A percentile compares a stretch with the other conserved stretches of the same genome.
Conservation (phyloP, 1,139 yeast genomes). For the Fermentozyma sake region DNA sequence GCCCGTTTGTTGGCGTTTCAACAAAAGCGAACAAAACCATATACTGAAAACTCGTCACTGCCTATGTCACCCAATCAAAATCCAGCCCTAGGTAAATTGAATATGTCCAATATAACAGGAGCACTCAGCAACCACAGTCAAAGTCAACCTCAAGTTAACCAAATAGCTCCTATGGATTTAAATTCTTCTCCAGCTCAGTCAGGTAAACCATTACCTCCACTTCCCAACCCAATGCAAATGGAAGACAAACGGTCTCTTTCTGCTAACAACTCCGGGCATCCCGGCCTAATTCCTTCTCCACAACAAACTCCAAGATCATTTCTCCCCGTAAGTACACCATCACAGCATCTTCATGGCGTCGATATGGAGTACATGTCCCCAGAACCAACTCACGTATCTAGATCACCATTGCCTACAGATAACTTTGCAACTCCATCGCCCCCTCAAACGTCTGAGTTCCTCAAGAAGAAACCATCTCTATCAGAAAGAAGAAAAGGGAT, state of each 20-base stretch:
- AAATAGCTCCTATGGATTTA: slow-evolving; percentile 2
- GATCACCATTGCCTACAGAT: too few species aligned
- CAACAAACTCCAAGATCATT: too few species aligned
- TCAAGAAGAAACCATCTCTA: slow-evolving; percentile 44
- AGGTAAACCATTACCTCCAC: slow-evolving; percentile 29
- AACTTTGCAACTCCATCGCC: slow-evolving; percentile 1
- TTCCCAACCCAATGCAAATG: slow-evolving; percentile 20
- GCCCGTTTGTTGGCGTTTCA: slow-evolving; percentile 75
- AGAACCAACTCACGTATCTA: neutral
- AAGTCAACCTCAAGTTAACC: too few species aligned
- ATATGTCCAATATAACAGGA: too few species aligned
- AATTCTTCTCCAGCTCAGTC: slow-evolving; percentile 7
- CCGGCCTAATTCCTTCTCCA: slow-evolving; percentile 15
- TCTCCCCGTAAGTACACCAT: too few species aligned
- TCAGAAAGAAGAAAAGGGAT: slow-evolving; percentile 61
- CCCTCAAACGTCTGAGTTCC: slow-evolving; percentile 13
- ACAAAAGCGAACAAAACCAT: slow-evolving; percentile 50
- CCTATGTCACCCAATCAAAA: slow-evolving; percentile 1
- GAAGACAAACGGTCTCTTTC: slow-evolving; percentile 6
- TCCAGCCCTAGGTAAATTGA: too few species aligned
- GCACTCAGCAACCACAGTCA: too few species aligned
- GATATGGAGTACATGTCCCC: too few species aligned
- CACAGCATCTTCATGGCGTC: too few species aligned
- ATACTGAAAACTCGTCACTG: slow-evolving; percentile 10
- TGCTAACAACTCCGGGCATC: slow-evolving; percentile 9